phyloP scores from a whole-genome alignment of 371 early-diverging fungal genomes.

The Rhizopus delemar region DNA sequence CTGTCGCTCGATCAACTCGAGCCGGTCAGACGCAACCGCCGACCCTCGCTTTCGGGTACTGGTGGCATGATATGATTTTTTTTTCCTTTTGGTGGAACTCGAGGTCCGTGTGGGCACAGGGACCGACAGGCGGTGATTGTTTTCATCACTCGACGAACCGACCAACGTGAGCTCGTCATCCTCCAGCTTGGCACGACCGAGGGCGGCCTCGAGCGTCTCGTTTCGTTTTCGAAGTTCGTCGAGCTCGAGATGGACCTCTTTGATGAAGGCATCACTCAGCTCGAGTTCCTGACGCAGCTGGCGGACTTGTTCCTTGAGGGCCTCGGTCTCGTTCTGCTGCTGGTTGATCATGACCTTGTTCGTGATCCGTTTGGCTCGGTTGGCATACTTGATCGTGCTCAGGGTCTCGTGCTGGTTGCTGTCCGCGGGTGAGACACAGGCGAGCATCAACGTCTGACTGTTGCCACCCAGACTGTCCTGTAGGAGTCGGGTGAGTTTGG shows the following conservation, averaged over 20 bases:
- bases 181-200: not conserved
- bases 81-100: slow-evolving; percentile 8
- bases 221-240: slow-evolving; percentile 17
- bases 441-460: slow-evolving; percentile 86
- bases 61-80: not conserved
- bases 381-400: slow-evolving; percentile 90
- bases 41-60: no score
- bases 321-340: slow-evolving; percentile 26
- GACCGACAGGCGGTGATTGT: not conserved
- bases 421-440: slow-evolving; percentile 83
- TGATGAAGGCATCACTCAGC: slow-evolving; percentile 24
- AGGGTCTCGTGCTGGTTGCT: slow-evolving; percentile 80
- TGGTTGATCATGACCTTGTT: slow-evolving; percentile 63
- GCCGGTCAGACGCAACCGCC: not conserved
- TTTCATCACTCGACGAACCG: slow-evolving; percentile 7
- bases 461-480: slow-evolving; percentile 95
- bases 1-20: slow-evolving; percentile 12
- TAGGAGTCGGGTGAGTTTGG: slow-evolving; percentile 94
- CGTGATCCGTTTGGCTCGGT: slow-evolving; percentile 82
- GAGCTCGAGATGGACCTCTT: slow-evolving; percentile 26
- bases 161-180: not conserved
- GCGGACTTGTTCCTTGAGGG: slow-evolving; percentile 31
- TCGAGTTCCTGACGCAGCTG: slow-evolving; percentile 40
- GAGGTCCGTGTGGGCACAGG: not conserved
- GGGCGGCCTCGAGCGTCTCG: not conserved